Percentiles rank a stretch among this genome's conserved stretches.
These are phyloP conservation scores for Metschnikowia arizonensis DNA, from an alignment of 805 yeast genomes.

Conservation along the genomic window DNA sequence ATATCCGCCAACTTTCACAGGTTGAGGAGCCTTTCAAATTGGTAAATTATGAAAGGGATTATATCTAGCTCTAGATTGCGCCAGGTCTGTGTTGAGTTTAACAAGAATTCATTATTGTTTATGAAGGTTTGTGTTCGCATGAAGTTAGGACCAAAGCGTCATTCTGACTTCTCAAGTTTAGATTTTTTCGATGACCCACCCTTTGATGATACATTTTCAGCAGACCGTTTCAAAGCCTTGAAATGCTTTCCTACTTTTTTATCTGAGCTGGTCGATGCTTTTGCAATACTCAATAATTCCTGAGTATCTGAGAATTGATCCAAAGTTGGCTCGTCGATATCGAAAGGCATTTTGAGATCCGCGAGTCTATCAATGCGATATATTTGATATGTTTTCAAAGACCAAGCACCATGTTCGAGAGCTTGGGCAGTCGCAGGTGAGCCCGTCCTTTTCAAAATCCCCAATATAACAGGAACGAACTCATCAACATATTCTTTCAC, in stretches of 20 bases:
- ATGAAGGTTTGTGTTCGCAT: background rate
- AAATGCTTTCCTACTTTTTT: background rate
- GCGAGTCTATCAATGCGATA: constrained; percentile 24
- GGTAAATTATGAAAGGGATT: constrained; percentile 36
- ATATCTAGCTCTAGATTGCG: constrained; percentile 18
- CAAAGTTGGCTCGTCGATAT: constrained; percentile 13
- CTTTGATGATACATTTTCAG: background rate
- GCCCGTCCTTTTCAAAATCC: background rate
- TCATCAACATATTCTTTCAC: constrained; percentile 40
- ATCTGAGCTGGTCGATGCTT: background rate
- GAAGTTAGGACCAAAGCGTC: background rate
- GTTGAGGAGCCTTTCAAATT: constrained; percentile 34
- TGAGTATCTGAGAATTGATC: constrained; percentile 4
- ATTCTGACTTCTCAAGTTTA: background rate
- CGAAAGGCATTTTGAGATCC: constrained; percentile 22
- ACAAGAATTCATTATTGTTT: background rate
- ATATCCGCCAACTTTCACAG: constrained; percentile 27
- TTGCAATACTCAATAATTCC: constrained; percentile 1
- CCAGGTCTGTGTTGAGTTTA: background rate
- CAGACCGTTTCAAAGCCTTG: background rate
- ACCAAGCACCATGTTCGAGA: constrained; percentile 38
- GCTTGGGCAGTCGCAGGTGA: constrained; percentile 3
- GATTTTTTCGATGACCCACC: background rate
- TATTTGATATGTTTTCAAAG: constrained; percentile 29
- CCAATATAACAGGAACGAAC: constrained; percentile 20